These are phyloP conservation scores for Lactarius vividus DNA, from an alignment of 768 basidiomycete genomes.

Conservation along the genomic window DNA sequence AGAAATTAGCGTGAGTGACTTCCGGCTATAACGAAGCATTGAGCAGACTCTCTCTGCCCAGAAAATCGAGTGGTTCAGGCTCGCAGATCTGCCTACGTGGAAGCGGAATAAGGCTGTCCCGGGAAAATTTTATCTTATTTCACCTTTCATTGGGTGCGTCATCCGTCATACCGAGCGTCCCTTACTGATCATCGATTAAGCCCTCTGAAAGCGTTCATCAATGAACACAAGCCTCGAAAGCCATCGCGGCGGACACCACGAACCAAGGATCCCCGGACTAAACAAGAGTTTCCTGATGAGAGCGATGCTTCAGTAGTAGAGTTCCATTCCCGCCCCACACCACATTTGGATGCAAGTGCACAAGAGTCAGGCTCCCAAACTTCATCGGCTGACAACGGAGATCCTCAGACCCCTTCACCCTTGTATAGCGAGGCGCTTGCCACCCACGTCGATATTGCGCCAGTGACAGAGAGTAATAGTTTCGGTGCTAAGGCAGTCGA, in stretches of 20 bases:
- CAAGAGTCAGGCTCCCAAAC: conserved; percentile 69
- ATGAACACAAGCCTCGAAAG: conserved; percentile 55
- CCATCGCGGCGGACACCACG: conserved; percentile 40
- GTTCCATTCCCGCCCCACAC: conserved; percentile 28
- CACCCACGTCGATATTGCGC: conserved; percentile 32
- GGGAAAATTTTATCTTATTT: conserved; percentile 91
- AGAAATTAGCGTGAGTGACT: conserved; percentile 85
- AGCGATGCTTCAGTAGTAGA: conserved; percentile 32
- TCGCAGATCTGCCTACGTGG: conserved; percentile 92
- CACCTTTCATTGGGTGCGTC: conserved; percentile 83
- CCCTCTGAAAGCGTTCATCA: conserved; percentile 64
- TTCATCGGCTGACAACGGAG: conserved; percentile 58
- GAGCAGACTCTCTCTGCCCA: conserved; percentile 37
- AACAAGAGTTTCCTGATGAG: conserved; percentile 30
- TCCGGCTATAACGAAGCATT: conserved; percentile 7
- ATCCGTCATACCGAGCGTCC: conserved; percentile 10
- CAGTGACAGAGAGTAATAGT: conserved; percentile 35
- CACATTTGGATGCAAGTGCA: conserved; percentile 36
- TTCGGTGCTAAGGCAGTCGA: conserved; percentile 46
- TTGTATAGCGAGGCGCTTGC: conserved; percentile 46
- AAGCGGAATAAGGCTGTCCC: conserved; percentile 64
- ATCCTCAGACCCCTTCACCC: conserved; percentile 64
- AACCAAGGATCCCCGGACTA: conserved; percentile 25
- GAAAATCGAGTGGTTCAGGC: conserved; percentile 96
- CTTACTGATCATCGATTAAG: conserved; percentile 36